Percentiles rank a stretch among this genome's conserved stretches.
These are phyloP conservation scores for Sphagnum tenellum DNA, from an alignment of 225 moss, liverwort and hornwort genomes.

Conservation along the genomic window DNA sequence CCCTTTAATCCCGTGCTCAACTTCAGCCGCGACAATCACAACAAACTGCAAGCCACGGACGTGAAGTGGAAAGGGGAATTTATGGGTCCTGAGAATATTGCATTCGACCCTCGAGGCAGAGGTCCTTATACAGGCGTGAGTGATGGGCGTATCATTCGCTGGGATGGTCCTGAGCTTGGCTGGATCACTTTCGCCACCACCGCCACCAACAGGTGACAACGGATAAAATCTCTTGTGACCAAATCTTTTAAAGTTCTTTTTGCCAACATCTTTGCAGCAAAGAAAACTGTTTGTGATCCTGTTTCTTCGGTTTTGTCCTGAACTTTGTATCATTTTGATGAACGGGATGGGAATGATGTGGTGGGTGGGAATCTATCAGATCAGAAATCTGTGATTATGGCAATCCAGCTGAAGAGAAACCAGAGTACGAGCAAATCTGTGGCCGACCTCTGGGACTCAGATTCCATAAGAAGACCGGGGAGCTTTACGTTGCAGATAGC, in stretches of 20 bases:
- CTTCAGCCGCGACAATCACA: not conserved
- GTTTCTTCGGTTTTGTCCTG: too few relatives aligned
- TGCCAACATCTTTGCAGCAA: too few relatives aligned
- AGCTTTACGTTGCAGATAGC: not conserved
- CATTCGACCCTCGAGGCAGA: not conserved
- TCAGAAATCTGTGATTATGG: not conserved
- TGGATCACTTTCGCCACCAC: constrained; percentile 1
- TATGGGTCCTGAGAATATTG: not conserved
- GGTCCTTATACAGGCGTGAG: not conserved
- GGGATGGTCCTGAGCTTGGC: not conserved
- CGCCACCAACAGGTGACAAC: not conserved
- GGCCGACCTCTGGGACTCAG: constrained; percentile 1
- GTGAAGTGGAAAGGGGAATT: not conserved
- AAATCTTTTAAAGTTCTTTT: too few relatives aligned
- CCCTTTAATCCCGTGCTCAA: not conserved
- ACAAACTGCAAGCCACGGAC: not conserved
- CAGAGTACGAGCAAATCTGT: not conserved
- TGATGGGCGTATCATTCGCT: not conserved
- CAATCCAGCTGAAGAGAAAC: not conserved
- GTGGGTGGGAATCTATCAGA: not conserved
- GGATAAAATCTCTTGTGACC: too few relatives aligned
- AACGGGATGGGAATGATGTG: too few relatives aligned
- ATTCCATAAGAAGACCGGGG: not conserved
- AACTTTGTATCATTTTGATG: too few relatives aligned
- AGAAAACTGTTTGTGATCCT: too few relatives aligned